Evolutionary conservation across 164 flowering plant species (phyloP).

Genomic region (Macadamia integrifolia): DNA sequence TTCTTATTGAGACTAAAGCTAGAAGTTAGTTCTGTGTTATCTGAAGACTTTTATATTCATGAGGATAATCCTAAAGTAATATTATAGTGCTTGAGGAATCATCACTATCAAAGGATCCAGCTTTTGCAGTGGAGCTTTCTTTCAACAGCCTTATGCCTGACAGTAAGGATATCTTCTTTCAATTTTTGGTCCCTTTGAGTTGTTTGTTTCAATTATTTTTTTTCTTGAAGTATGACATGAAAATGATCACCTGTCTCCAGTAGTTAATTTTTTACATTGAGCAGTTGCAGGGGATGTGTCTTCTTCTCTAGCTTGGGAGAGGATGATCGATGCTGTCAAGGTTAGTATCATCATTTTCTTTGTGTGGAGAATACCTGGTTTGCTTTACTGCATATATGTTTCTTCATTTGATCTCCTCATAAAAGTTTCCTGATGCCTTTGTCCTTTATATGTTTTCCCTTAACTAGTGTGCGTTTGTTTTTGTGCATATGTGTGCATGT

Average conservation of each 20-base stretch:
- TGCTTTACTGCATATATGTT: neutral
- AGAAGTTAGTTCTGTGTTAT: neutral
- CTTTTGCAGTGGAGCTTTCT: constrained; percentile 36
- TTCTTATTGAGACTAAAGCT: neutral
- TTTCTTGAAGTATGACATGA: no score
- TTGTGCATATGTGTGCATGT: no score
- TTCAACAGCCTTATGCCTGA: constrained; percentile 13
- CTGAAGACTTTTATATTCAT: constrained; percentile 1
- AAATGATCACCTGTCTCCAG: neutral
- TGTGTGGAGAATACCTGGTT: constrained; percentile 1
- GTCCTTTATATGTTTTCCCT: neutral
- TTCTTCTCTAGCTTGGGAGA: constrained; percentile 40
- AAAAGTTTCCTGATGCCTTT: neutral
- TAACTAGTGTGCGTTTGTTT: no score
- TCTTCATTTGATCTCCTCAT: neutral
- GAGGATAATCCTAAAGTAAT: constrained; percentile 5
- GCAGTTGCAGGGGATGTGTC: constrained; percentile 26
- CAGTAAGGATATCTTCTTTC: constrained; percentile 22
- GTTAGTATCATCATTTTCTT: constrained; percentile 15
- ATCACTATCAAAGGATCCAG: constrained; percentile 38
- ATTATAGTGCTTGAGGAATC: constrained; percentile 44
- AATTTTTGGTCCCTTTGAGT: neutral
- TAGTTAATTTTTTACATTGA: neutral
- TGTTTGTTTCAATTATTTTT: neutral
- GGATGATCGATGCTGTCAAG: constrained; percentile 59